phyloP scores from a whole-genome alignment of 352 stramenopile genomes.

The Phytopythium montanum region DNA sequence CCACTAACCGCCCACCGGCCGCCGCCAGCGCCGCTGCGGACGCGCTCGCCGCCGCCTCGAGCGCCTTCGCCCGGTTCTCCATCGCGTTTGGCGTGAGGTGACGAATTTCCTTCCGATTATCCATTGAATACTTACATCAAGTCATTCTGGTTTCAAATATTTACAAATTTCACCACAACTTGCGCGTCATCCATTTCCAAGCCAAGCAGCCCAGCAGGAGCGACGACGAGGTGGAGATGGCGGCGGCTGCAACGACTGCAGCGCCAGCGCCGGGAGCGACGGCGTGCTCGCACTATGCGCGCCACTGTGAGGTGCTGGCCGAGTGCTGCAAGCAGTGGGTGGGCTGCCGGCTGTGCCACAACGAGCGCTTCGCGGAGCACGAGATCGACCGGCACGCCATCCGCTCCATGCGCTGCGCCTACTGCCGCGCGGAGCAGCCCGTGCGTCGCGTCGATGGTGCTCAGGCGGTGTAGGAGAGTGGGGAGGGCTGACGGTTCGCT shows the following conservation, averaged over 20 bases:
- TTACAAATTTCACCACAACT: not conserved
- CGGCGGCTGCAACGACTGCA: not conserved
- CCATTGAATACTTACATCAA: too few relatives aligned
- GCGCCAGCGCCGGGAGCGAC: slow-evolving; percentile 1
- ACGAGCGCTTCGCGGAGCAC: slow-evolving; percentile 50
- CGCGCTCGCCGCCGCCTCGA: slow-evolving; percentile 13
- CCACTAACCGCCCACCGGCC: slow-evolving; percentile 15
- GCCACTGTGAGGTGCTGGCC: slow-evolving; percentile 62
- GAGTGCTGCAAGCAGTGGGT: slow-evolving; percentile 77
- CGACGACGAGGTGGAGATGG: not conserved
- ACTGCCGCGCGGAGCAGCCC: slow-evolving; percentile 53
- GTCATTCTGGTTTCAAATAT: too few relatives aligned
- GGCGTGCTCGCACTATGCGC: slow-evolving; percentile 56
- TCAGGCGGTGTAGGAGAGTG: not conserved
- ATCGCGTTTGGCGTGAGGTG: not conserved
- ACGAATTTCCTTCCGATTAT: too few relatives aligned
- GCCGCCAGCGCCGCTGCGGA: slow-evolving; percentile 20
- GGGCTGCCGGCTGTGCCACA: slow-evolving; percentile 69
- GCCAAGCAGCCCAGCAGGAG: not conserved
- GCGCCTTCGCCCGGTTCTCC: slow-evolving; percentile 5
- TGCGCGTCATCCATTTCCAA: not conserved
- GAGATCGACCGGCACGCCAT: slow-evolving; percentile 79
- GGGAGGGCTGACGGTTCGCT: not conserved
- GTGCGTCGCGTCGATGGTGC: slow-evolving; percentile 21
- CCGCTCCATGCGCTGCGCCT: slow-evolving; percentile 57